phyloP scores from a whole-genome alignment of 1,284 basidiomycete species.

The Anthracocystis walkeri region DNA sequence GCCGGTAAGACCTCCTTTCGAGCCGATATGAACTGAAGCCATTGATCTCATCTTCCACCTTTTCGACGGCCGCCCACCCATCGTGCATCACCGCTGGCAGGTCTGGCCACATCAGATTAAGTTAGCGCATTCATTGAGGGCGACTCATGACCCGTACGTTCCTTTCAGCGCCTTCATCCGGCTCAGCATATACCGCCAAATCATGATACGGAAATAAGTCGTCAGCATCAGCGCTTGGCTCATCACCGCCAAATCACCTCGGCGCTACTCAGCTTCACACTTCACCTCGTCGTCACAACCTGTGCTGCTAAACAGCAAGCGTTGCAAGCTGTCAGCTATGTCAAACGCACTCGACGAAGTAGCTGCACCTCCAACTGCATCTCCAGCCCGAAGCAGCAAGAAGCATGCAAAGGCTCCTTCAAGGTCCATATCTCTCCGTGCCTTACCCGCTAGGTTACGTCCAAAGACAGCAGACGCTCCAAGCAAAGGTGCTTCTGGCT shows the following conservation, averaged over 20 bases:
- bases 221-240: constrained; percentile 2
- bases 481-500: constrained; percentile 2
- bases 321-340: not conserved
- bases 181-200: not conserved
- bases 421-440: constrained; percentile 29
- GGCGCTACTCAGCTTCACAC: not conserved
- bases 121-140: not conserved
- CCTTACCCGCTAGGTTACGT: constrained; percentile 18
- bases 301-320: not conserved
- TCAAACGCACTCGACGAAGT: not conserved
- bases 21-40: constrained; percentile 1
- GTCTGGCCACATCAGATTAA: not conserved
- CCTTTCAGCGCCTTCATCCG: not conserved
- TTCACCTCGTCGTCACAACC: not conserved
- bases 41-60: not conserved
- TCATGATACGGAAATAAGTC: constrained; percentile 10
- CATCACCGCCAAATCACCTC: not conserved
- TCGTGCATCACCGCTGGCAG: not conserved
- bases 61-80: not conserved
- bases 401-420: constrained; percentile 20
- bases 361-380: not conserved
- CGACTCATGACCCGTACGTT: not conserved
- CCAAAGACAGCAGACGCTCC: constrained; percentile 20
- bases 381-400: constrained; percentile 1
- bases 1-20: not conserved